phyloP scores from a whole-genome alignment of 2,329 filamentous ascomycete species.

The Sclerotiophoma versabilis region DNA sequence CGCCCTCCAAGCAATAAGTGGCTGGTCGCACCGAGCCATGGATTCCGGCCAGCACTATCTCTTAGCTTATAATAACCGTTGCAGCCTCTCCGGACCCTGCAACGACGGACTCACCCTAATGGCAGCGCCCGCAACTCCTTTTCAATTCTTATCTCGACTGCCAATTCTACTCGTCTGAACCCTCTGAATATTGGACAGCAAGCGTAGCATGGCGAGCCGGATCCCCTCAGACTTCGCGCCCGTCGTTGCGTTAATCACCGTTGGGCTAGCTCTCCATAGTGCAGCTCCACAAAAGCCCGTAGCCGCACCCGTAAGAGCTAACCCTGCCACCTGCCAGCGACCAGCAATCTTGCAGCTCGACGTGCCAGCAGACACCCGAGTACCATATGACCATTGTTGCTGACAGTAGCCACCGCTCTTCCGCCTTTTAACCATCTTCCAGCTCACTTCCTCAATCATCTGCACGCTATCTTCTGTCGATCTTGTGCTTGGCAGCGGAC shows the following conservation, averaged over 20 bases:
- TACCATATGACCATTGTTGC: not conserved
- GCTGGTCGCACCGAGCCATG: slow-evolving; percentile 11
- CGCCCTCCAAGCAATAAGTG: slow-evolving; percentile 1
- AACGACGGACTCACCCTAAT: not conserved
- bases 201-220: not conserved
- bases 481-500: slow-evolving; percentile 2
- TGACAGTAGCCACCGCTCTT: not conserved
- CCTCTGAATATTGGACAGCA: not conserved
- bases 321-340: slow-evolving; percentile 4
- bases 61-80: slow-evolving; percentile 7
- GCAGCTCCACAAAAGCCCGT: slow-evolving; percentile 17
- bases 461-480: slow-evolving; percentile 1
- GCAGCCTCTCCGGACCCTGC: slow-evolving; percentile 1
- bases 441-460: not conserved
- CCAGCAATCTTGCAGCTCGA: slow-evolving; percentile 1
- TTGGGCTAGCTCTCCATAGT: slow-evolving; percentile 15
- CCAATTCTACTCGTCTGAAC: not conserved
- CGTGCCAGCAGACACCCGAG: not conserved
- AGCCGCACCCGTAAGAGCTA: slow-evolving; percentile 14
- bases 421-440: not conserved
- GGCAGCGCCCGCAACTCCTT: not conserved
- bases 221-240: slow-evolving; percentile 9
- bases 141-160: not conserved
- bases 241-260: slow-evolving; percentile 16
- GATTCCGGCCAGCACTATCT: slow-evolving; percentile 6